A percentile compares a stretch with the other conserved stretches of the same genome.
These are phyloP conservation scores for Chalciporus chontae DNA, from an alignment of 768 basidiomycete genomes.

Conservation along the genomic window DNA sequence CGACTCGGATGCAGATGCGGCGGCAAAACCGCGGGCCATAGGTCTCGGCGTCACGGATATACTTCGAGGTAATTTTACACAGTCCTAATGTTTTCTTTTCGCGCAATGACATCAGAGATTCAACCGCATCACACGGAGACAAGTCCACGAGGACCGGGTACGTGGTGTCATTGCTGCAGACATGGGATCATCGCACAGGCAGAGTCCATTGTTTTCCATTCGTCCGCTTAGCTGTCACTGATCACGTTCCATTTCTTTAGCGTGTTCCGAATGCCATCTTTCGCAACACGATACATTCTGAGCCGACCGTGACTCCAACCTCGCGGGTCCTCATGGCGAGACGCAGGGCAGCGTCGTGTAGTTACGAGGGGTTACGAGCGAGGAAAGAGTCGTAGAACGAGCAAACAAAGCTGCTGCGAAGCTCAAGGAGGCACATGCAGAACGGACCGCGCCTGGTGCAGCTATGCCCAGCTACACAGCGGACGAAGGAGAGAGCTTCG, in stretches of 20 bases:
- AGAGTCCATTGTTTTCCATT: constrained; percentile 49
- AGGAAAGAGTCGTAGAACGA: constrained; percentile 68
- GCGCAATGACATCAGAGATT: constrained; percentile 52
- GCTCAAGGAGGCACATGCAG: constrained; percentile 46
- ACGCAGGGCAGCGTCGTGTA: constrained; percentile 82
- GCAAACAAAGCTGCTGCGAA: constrained; percentile 73
- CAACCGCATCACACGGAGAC: constrained; percentile 92
- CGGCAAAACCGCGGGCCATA: too few relatives aligned
- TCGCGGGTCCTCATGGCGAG: constrained; percentile 70
- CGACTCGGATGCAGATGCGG: too few relatives aligned
- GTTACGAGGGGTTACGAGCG: constrained; percentile 73
- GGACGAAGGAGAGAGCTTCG: constrained; percentile 41
- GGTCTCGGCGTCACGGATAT: constrained; percentile 73
- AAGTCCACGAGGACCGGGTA: constrained; percentile 54
- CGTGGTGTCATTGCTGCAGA: constrained; percentile 90
- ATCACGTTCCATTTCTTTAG: constrained; percentile 32
- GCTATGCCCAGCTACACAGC: constrained; percentile 29
- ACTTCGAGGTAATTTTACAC: constrained; percentile 49
- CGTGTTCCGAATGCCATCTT: constrained; percentile 64
- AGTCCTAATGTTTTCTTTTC: constrained; percentile 21
- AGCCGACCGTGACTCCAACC: constrained; percentile 78
- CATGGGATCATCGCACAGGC: constrained; percentile 76
- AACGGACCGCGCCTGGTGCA: constrained; percentile 22
- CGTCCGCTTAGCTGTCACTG: constrained; percentile 8
- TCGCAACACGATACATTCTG: constrained; percentile 82